Percentiles rank a stretch among this genome's conserved stretches.
phyloP scores from a whole-genome alignment of 805 yeast genomes.

The Metschnikowia proteae region DNA sequence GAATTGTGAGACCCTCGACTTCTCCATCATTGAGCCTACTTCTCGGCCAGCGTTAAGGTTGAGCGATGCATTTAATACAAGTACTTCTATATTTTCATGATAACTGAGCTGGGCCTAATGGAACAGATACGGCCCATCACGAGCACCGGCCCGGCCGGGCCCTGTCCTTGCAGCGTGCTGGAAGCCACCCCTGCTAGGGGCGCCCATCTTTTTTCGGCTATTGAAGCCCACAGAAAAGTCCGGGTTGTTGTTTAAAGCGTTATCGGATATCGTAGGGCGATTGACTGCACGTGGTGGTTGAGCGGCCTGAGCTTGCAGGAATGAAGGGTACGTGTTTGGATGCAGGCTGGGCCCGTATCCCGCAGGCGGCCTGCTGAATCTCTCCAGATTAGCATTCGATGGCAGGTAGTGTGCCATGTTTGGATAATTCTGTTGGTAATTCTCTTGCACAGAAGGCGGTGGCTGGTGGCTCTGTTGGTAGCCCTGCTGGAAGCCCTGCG shows the following conservation, averaged over 20 bases:
- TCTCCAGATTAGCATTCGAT: background rate
- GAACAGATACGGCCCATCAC: constrained; percentile 18
- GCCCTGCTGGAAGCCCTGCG: background rate
- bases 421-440: constrained; percentile 6
- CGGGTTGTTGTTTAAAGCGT: constrained; percentile 37
- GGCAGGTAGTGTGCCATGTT: constrained; percentile 9
- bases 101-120: background rate
- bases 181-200: background rate
- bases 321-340: constrained; percentile 8
- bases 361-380: background rate
- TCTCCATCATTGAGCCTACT: too few relatives aligned
- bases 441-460: background rate
- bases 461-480: constrained; percentile 8
- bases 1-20: background rate
- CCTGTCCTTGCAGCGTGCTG: background rate
- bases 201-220: constrained; percentile 18
- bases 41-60: background rate
- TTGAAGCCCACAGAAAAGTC: constrained; percentile 32
- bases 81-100: background rate
- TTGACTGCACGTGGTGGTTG: constrained; percentile 17
- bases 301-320: constrained; percentile 2
- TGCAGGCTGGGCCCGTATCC: constrained; percentile 5
- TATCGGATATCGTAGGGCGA: constrained; percentile 36
- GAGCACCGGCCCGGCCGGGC: constrained; percentile 12
- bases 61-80: background rate